Conservation (phyloP, 2,329 filamentous ascomycete genomes). For the Diaporthe aspalathi region DNA sequence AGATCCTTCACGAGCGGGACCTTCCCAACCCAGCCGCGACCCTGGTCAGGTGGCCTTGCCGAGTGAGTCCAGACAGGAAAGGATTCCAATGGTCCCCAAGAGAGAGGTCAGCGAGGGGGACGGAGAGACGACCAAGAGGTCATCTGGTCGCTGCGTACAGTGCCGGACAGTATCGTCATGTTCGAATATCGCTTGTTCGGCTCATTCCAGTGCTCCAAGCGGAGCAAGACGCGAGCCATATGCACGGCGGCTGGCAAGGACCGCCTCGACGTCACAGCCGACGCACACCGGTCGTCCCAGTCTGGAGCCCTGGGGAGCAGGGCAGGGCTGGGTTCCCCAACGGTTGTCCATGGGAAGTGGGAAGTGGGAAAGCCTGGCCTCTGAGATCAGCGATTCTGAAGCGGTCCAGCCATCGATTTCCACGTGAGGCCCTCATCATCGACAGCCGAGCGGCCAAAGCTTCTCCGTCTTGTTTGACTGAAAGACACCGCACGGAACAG, state of each 20-base stretch:
- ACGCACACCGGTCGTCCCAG: slow-evolving; percentile 36
- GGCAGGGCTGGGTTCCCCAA: slow-evolving; percentile 31
- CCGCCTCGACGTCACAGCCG: slow-evolving; percentile 22
- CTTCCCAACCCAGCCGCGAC: slow-evolving; percentile 35
- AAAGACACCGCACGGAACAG: slow-evolving; percentile 26
- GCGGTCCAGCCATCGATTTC: slow-evolving; percentile 34
- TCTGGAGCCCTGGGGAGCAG: slow-evolving; percentile 23
- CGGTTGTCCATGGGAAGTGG: slow-evolving; percentile 14
- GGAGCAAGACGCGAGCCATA: slow-evolving; percentile 23
- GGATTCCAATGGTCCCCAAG: slow-evolving; percentile 9
- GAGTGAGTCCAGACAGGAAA: slow-evolving; percentile 19
- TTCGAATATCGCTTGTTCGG: slow-evolving; percentile 20
- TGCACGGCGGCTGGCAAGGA: slow-evolving; percentile 35
- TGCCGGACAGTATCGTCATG: slow-evolving; percentile 1
- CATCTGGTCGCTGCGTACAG: slow-evolving; percentile 1
- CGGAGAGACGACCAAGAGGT: slow-evolving; percentile 17
- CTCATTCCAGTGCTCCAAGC: slow-evolving; percentile 13
- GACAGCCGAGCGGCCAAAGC: slow-evolving; percentile 22
- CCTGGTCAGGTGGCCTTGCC: slow-evolving; percentile 21
- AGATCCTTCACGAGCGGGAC: slow-evolving; percentile 36
- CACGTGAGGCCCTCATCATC: slow-evolving; percentile 36
- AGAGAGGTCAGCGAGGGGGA: neutral
- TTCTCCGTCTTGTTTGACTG: slow-evolving; percentile 23
- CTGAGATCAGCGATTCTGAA: slow-evolving; percentile 36
- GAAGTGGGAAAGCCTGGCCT: slow-evolving; percentile 22